Base-by-base conservation (phyloP, 352 stramenopile genomes). In the Aphanomyces euteiches region DNA sequence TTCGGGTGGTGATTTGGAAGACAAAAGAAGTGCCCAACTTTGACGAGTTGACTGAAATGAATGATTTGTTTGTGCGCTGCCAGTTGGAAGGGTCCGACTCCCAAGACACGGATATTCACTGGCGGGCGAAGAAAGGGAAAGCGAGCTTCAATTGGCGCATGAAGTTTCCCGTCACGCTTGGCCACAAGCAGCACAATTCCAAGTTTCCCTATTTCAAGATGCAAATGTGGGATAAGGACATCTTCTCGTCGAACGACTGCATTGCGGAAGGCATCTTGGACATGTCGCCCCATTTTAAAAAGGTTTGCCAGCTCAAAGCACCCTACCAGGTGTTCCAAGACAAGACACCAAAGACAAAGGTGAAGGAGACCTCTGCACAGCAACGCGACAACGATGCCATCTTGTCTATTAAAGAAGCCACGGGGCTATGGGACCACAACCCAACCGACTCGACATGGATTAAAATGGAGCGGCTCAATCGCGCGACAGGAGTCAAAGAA, bases 71-170 rank as follows among this genome's bases (percentile, higher is more conserved):
- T 76, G 92, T 96, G 78, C 83, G 88, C 39, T 85, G 79, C 65
- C 96, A 90, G 89, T 80, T 98, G 72, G 84, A 96, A 78, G 83
- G 89, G 1, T 83, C 79, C 2, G 76, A 90, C 1, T 86, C 76
- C 70, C 85, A 94, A 73, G 82, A 94, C 67, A 98, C 93, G 3
- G 93, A 98, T 73, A 97, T 96, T 41, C 93, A 98, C 75, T 98
- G 92, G 93, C 89, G 93, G 43, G 88, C 84, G 10, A 97, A 97
- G 77, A 96, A 96, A 69, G 93, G 93, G 69, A 96, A 97, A 76
- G 91, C 83, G 12, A 96, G 85, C 37, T 98, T 95, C 74, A 98
- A 98, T 77, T 98, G 92, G 89, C 89, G 93, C 45, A 92, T 98
- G 79, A 97, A 97, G 77, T 98, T 97, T 75, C 81, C 87, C 6